phyloP scores from a whole-genome alignment of 1,284 basidiomycete genomes.

The Puccinia polysora region DNA sequence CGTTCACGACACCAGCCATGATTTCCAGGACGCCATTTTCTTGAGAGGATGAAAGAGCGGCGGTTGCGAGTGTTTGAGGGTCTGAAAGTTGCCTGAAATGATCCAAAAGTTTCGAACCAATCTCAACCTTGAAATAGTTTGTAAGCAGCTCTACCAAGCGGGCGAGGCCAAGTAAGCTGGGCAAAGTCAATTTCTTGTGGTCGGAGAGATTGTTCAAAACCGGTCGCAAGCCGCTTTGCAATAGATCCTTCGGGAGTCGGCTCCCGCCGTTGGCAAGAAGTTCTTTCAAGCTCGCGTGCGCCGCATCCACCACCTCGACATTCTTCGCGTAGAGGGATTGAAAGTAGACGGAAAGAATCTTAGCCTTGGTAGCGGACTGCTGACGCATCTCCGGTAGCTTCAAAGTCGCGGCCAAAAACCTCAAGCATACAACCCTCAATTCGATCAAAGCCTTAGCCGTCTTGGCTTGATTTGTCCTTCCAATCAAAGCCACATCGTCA shows the following conservation, averaged over 20 bases:
- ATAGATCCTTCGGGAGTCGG: slow-evolving; percentile 87
- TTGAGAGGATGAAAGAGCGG: slow-evolving; percentile 70
- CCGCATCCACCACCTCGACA: slow-evolving; percentile 90
- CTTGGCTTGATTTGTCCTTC: slow-evolving; percentile 69
- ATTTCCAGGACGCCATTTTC: slow-evolving; percentile 90
- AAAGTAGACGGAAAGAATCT: slow-evolving; percentile 87
- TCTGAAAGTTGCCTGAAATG: slow-evolving; percentile 88
- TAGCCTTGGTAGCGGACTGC: slow-evolving; percentile 48
- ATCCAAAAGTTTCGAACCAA: slow-evolving; percentile 92
- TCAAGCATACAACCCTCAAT: slow-evolving; percentile 91
- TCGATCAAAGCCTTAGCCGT: slow-evolving; percentile 77
- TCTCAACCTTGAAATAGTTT: slow-evolving; percentile 99
- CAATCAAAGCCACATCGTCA: slow-evolving; percentile 75
- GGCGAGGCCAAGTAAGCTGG: slow-evolving; percentile 89
- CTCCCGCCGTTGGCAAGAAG: slow-evolving; percentile 69
- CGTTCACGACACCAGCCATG: slow-evolving; percentile 87
- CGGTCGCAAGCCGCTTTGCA: slow-evolving; percentile 90
- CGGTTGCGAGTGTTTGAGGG: slow-evolving; percentile 70
- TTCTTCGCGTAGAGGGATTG: slow-evolving; percentile 93
- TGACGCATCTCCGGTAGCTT: slow-evolving; percentile 74
- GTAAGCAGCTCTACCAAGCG: slow-evolving; percentile 90
- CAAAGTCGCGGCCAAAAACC: slow-evolving; percentile 88
- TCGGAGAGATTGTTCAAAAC: slow-evolving; percentile 98
- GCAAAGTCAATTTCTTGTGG: slow-evolving; percentile 87
- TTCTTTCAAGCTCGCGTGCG: slow-evolving; percentile 85